Evolutionary conservation across 306 rosid species (phyloP).

Genomic region (Cajanus cajan): DNA sequence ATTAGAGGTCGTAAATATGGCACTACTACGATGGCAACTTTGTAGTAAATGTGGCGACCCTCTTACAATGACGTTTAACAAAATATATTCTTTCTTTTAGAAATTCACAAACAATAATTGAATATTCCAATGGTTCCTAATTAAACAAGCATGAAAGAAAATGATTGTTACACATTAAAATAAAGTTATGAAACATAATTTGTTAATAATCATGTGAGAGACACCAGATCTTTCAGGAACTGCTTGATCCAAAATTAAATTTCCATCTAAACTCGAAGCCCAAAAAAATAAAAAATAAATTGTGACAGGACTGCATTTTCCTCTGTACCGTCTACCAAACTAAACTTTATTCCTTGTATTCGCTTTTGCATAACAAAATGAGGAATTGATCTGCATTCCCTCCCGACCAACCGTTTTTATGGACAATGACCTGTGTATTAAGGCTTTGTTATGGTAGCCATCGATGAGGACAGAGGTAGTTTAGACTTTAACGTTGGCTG

Average conservation of each 20-base stretch:
- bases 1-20: not conserved
- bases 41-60: not conserved
- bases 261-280: not conserved
- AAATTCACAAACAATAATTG: slow-evolving; percentile 17
- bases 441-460: slow-evolving; percentile 30
- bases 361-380: not conserved
- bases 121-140: slow-evolving; percentile 26
- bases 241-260: not conserved
- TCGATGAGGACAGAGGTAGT: slow-evolving; percentile 37
- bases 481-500: slow-evolving; percentile 38
- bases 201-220: not conserved
- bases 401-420: slow-evolving; percentile 30
- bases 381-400: slow-evolving; percentile 24
- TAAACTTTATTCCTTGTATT: not conserved
- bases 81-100: not conserved
- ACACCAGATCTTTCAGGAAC: not conserved
- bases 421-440: slow-evolving; percentile 24
- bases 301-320: too few species aligned
- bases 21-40: not conserved
- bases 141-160: not conserved
- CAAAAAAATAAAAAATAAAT: not conserved
- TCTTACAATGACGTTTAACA: not conserved
- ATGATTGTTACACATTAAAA: not conserved
- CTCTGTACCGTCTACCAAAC: not conserved
- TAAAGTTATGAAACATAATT: not conserved